phyloP scores from a whole-genome alignment of 495 filamentous ascomycete species.

The Staphylotrichum longicolle region DNA sequence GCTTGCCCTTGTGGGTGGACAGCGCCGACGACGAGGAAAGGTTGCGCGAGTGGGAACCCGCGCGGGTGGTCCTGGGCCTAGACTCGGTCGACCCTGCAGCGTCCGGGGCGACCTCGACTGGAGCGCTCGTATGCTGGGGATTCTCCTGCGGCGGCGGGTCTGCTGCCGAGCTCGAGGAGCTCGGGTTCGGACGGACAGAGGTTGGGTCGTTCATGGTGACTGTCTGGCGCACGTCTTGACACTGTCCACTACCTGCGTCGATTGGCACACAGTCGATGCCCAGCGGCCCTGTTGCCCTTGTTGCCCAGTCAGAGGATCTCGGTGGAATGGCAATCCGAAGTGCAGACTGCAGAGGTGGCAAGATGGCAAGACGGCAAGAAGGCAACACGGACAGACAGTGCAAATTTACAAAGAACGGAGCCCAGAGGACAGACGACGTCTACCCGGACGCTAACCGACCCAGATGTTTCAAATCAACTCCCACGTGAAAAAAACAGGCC shows the following conservation, averaged over 20 bases:
- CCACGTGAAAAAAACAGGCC: not conserved
- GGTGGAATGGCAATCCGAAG: not conserved
- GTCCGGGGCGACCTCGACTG: slow-evolving; percentile 14
- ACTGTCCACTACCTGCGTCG: no score
- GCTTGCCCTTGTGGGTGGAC: slow-evolving; percentile 51
- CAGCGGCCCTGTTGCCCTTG: no score
- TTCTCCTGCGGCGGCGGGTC: slow-evolving; percentile 6
- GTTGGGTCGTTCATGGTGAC: no score
- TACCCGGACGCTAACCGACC: not conserved
- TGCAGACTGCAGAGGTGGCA: slow-evolving; percentile 10
- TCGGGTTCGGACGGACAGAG: no score
- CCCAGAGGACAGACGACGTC: not conserved
- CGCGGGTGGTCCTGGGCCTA: slow-evolving; percentile 20
- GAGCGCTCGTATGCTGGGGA: not conserved
- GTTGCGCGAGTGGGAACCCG: slow-evolving; percentile 27
- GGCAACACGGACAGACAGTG: not conserved
- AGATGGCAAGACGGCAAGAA: not conserved
- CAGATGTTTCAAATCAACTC: not conserved
- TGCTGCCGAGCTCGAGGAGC: no score
- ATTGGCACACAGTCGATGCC: no score
- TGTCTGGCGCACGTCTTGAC: no score
- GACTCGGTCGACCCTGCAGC: slow-evolving; percentile 1
- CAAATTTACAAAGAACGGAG: not conserved
- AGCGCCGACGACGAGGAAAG: slow-evolving; percentile 30
- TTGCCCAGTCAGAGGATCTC: not conserved